Conservation (phyloP, 345 rosid species). For the Salix koriyanagi region DNA sequence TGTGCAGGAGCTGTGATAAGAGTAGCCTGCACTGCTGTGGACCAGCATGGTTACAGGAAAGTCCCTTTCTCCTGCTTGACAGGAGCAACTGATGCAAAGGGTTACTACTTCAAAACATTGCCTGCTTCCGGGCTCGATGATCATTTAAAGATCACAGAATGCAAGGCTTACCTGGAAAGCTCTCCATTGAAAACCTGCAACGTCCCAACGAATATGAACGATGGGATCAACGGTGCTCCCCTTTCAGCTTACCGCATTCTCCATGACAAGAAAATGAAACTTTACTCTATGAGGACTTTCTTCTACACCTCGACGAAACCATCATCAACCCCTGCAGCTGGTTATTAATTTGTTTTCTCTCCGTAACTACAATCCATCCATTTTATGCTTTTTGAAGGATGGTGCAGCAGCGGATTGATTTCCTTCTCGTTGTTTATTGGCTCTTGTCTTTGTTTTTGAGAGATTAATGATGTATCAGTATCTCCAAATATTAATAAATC, state of each 20-base stretch:
- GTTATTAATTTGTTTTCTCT: too few relatives aligned
- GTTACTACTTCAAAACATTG: constrained; percentile 16
- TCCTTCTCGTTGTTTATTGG: too few relatives aligned
- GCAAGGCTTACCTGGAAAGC: neutral
- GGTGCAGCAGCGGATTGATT: too few relatives aligned
- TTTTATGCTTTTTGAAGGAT: too few relatives aligned
- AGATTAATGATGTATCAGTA: too few relatives aligned
- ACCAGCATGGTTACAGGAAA: constrained; percentile 8
- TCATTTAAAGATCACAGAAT: neutral
- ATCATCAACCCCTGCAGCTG: neutral
- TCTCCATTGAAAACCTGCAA: constrained; percentile 2
- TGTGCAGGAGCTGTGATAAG: constrained; percentile 17
- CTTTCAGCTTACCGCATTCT: neutral
- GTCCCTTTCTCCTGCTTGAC: constrained; percentile 4
- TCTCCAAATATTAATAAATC: too few relatives aligned
- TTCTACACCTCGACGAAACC: neutral
- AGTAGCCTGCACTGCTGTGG: constrained; percentile 8
- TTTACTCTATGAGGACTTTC: neutral
- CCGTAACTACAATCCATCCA: too few relatives aligned
- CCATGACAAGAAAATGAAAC: neutral
- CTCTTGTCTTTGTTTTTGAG: too few relatives aligned
- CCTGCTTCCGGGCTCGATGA: neutral
- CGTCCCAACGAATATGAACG: neutral
- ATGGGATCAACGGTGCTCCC: neutral
- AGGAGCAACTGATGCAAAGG: constrained; percentile 17